phyloP scores from a whole-genome alignment of 2,329 filamentous ascomycete genomes.

The Calonectria honghensis region DNA sequence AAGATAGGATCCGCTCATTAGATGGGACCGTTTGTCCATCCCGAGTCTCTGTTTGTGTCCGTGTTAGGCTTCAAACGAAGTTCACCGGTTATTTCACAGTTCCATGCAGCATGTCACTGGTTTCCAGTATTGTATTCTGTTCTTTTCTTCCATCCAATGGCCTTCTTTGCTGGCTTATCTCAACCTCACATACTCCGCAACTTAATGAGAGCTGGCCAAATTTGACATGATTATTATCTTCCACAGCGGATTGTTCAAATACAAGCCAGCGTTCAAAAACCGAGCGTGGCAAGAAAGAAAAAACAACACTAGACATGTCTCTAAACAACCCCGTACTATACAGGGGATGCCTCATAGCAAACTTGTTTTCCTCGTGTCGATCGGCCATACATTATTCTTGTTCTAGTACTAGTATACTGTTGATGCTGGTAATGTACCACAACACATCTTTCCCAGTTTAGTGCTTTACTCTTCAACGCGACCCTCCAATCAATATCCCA shows the following conservation, averaged over 20 bases:
- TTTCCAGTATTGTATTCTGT: not conserved
- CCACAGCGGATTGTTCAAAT: not conserved
- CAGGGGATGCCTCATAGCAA: constrained; percentile 18
- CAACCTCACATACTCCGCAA: not conserved
- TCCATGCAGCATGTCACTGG: not conserved
- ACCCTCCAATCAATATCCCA: constrained; percentile 9
- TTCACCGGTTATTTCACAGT: not conserved
- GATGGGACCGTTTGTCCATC: constrained; percentile 31
- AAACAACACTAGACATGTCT: not conserved
- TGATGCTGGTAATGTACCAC: not conserved
- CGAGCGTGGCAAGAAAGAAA: not conserved
- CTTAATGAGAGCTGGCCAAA: not conserved
- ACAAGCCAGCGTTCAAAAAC: not conserved
- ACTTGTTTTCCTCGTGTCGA: constrained; percentile 37
- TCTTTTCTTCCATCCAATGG: not conserved
- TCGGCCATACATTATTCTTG: constrained; percentile 14
- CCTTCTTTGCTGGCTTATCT: not conserved
- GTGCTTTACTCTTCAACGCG: constrained; percentile 7
- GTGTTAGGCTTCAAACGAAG: not conserved
- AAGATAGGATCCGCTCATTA: constrained; percentile 40
- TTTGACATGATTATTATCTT: not conserved
- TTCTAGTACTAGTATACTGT: not conserved
- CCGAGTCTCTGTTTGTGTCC: not conserved
- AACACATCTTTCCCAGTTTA: not conserved
- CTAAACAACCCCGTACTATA: not conserved